Conservation (phyloP, 352 stramenopile species). For the Peronospora farinosa region DNA sequence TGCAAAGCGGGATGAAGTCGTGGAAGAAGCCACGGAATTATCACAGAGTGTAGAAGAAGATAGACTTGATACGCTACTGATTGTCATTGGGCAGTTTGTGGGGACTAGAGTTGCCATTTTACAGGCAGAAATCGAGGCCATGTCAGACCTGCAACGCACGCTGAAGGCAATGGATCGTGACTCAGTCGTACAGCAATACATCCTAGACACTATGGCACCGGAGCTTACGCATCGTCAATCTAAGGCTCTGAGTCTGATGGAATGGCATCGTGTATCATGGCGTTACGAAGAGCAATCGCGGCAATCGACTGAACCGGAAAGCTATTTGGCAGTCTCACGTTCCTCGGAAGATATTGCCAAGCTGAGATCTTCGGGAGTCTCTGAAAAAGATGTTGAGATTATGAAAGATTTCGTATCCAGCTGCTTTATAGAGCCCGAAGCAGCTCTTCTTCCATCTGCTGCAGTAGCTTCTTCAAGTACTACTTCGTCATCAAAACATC, state of each 20-base stretch:
- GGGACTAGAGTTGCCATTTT: slow-evolving; percentile 80
- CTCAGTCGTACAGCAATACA: slow-evolving; percentile 84
- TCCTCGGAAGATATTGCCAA: slow-evolving; percentile 40
- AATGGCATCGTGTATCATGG: slow-evolving; percentile 72
- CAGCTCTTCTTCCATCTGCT: slow-evolving; percentile 29
- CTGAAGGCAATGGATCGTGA: slow-evolving; percentile 72
- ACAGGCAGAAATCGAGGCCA: slow-evolving; percentile 72
- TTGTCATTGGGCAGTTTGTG: slow-evolving; percentile 82
- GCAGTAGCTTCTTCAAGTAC: slow-evolving; percentile 10
- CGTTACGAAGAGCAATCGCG: slow-evolving; percentile 43
- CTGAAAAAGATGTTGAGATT: slow-evolving; percentile 63
- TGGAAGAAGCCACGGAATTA: slow-evolving; percentile 69
- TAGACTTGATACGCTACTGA: slow-evolving; percentile 74
- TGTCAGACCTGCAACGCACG: slow-evolving; percentile 56
- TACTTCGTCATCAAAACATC: slow-evolving; percentile 39
- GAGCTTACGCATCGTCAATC: slow-evolving; percentile 74
- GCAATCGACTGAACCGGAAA: slow-evolving; percentile 36
- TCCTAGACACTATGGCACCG: slow-evolving; percentile 75
- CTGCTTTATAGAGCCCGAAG: slow-evolving; percentile 68
- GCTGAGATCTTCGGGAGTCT: slow-evolving; percentile 55
- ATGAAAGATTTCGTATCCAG: slow-evolving; percentile 84
- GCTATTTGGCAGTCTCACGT: slow-evolving; percentile 38
- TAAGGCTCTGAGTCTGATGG: slow-evolving; percentile 68
- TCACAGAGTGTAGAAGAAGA: slow-evolving; percentile 82
- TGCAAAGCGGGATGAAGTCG: slow-evolving; percentile 68